These are phyloP conservation scores for Dendryphion nanum DNA, from an alignment of 2,329 filamentous ascomycete species.

Conservation along the genomic window DNA sequence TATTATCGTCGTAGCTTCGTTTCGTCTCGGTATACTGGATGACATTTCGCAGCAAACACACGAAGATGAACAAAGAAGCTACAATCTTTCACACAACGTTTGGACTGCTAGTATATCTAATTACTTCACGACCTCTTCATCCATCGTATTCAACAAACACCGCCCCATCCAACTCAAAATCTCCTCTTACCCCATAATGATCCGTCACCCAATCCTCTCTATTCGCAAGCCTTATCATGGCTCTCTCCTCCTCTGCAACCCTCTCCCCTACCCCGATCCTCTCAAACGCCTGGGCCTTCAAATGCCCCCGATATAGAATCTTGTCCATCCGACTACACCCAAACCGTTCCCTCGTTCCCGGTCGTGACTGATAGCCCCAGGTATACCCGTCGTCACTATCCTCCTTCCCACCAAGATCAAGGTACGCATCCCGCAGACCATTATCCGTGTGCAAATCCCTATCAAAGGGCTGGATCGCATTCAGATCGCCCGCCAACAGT, in stretches of 20 bases:
- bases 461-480: constrained; percentile 58
- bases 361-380: constrained; percentile 56
- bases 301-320: constrained; percentile 47
- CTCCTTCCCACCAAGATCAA: constrained; percentile 52
- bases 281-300: constrained; percentile 39
- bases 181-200: constrained; percentile 47
- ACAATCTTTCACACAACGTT: no score
- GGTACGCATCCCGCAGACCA: constrained; percentile 52
- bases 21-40: no score
- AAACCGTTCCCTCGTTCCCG: constrained; percentile 43
- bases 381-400: constrained; percentile 54
- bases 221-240: constrained; percentile 18
- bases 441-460: constrained; percentile 49
- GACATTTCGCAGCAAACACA: no score
- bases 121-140: no score
- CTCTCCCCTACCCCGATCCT: constrained; percentile 50
- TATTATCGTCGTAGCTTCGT: no score
- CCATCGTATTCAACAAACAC: no score
- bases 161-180: constrained; percentile 16
- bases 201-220: constrained; percentile 50
- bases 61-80: no score
- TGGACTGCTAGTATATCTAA: no score
- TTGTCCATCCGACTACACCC: constrained; percentile 57
- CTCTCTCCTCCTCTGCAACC: constrained; percentile 34
- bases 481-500: constrained; percentile 56